Evolutionary conservation across 768 basidiomycete genomes (phyloP), one percentile per base, ranked within the genome.

Genomic region (Boletus pseudo-olivaceus): DNA sequence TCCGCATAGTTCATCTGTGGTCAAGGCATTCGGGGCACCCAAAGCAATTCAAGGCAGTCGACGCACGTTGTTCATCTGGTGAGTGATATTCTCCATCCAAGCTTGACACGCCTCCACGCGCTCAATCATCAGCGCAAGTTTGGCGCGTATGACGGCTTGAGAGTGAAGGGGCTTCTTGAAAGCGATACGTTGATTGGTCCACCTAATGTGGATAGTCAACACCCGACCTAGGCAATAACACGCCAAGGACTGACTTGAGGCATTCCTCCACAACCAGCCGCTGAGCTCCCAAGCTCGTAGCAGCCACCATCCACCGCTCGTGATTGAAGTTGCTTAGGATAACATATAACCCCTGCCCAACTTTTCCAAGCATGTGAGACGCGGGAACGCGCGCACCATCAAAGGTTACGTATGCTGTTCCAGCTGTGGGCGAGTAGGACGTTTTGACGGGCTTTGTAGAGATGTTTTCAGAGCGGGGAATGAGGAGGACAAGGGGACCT

Each of bases 381-480:
- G 89, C 77, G 0, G 95, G 93, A 0, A 96, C 93, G 48, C 89
- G 87, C 58, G 83, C 79, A 57, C 85, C 83, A 66, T 92, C 82
- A 64, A 93, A 94, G 0, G 80, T 87, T 29, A 96, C 84, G 62
- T 82, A 93, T 4, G 88, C 87, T 1, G 94, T 98, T 7, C 96
- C 96, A 4, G 96, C 96, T 0, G 88, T 87, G 4, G 89, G 67
- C 0, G 95, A 98, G 72, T 98, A 98, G 1, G 89, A 82, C 0
- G 95, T 98, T 75, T 93, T 94, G 73, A 98, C 89, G 23, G 84
- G 83, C 64, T 88, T 93, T 6, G 95, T 97, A 48, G 84, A 82
- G 53, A 98, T 80, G 5, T 80, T 82, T 40, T 85, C 82, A 14
- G 79, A 80, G 43, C 91, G 81, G 37, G 84, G 82, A 53, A 93